Evolutionary conservation across 768 basidiomycete species (phyloP), one percentile per base, ranked within the genome.

Genomic region (Russula olivacea): DNA sequence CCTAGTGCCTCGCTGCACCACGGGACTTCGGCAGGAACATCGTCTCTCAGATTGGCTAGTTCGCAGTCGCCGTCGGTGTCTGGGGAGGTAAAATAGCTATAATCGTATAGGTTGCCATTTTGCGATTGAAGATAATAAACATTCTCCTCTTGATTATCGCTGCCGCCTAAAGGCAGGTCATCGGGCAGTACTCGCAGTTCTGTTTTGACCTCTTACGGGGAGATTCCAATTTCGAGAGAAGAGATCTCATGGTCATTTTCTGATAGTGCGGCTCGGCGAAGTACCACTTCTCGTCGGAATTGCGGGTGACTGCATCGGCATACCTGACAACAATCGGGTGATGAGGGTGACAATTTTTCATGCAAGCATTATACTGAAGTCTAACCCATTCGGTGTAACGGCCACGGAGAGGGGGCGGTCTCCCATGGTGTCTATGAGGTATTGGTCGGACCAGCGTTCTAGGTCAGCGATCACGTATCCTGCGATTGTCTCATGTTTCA

Each of bases 101-200:
- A 71, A 1, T 83, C 79, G 68, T 83, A 92, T 28, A 96, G 63
- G 72, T 97, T 98, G 10, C 94, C 94, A 71, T 96, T 92, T 72
- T 97, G 93, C 4, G 89, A 91, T 72, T 97, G 94, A 3, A 97
- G 78, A 72, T 96, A 96, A 66, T 78, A 74, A 17, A 88, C 79
- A 48, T 80, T 75, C 3, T 36, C 71, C 12, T 19, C 12, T 4
- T 4, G 45, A 17, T 67, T 52, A 69, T 68, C 43, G 69, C 70
- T 59, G 40, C 63, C 58, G 36, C 15, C 49, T 60, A 48, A 41
- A 32, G 38, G 52, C 30, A 23, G 23, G 67, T 49, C 55, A 59
- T 66, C 25, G 30, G 55, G 1, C 14, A 58, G 41, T 28, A 43
- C 49, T 50, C 30, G 17, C 21, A 1, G 21, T 48, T 25, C 17